Conservation (phyloP, 176 grass and related monocot species). For the Neostapfia colusana region DNA sequence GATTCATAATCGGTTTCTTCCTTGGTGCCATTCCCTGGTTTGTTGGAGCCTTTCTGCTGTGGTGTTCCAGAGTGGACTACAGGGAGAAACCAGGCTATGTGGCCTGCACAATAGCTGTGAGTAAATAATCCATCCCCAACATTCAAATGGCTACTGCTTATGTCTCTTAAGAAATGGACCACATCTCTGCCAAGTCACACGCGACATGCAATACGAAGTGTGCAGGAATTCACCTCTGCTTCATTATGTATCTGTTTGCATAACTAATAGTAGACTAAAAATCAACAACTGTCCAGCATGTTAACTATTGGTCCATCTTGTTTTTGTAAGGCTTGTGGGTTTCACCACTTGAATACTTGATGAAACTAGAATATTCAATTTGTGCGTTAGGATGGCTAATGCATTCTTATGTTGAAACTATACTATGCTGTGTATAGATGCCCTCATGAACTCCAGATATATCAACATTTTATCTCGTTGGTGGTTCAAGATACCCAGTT, state of each 20-base stretch:
- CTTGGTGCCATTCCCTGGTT: slow-evolving; percentile 87
- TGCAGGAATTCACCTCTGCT: background rate
- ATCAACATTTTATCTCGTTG: background rate
- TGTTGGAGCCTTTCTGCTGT: slow-evolving; percentile 72
- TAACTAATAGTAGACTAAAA: background rate
- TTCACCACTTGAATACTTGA: background rate
- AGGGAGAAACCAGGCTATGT: slow-evolving; percentile 83
- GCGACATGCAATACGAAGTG: background rate
- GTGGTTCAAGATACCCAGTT: background rate
- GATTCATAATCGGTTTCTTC: slow-evolving; percentile 91
- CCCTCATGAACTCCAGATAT: background rate
- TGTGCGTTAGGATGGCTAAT: background rate
- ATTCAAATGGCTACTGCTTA: background rate
- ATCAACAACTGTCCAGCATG: background rate
- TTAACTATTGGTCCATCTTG: slow-evolving; percentile 4
- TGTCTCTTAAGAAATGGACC: slow-evolving; percentile 25
- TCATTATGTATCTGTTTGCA: background rate
- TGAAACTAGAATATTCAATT: background rate
- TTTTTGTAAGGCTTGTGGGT: slow-evolving; percentile 1
- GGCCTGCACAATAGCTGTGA: slow-evolving; percentile 76
- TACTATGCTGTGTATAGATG: background rate
- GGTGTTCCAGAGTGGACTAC: slow-evolving; percentile 60
- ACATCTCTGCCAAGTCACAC: background rate
- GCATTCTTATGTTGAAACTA: slow-evolving; percentile 14
- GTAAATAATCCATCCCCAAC: slow-evolving; percentile 29